A percentile compares a stretch with the other conserved stretches of the same genome.
Evolutionary conservation across 1,139 yeast species (phyloP).

Genomic region (Candida tetrigidarum): DNA sequence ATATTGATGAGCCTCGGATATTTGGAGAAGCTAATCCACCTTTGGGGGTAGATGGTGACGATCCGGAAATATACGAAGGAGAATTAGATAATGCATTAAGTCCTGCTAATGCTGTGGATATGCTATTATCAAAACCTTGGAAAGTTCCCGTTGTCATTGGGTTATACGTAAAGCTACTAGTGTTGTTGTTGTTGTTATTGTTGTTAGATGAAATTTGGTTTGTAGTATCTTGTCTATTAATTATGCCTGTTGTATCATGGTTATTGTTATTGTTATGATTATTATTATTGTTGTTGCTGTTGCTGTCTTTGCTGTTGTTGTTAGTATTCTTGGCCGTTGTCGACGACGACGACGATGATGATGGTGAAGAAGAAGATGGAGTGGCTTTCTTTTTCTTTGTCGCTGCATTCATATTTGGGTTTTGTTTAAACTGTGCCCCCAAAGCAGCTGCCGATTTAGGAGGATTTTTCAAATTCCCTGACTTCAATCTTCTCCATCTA

Average conservation of each 20-base stretch:
- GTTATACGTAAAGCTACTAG: constrained; percentile 30
- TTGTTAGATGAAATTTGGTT: constrained; percentile 5
- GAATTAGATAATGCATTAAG: constrained; percentile 48
- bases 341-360: constrained; percentile 8
- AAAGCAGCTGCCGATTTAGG: constrained; percentile 46
- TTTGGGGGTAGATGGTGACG: constrained; percentile 25
- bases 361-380: constrained; percentile 13
- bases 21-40: neutral
- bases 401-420: constrained; percentile 13
- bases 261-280: constrained; percentile 21
- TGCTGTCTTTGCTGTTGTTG: too few relatives aligned
- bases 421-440: constrained; percentile 19
- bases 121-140: constrained; percentile 48
- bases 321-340: too few relatives aligned
- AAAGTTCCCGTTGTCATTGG: constrained; percentile 44
- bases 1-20: constrained; percentile 7
- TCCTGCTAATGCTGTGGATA: constrained; percentile 51
- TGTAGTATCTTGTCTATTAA: constrained; percentile 3
- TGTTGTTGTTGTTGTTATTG: constrained; percentile 11
- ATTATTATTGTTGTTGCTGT: constrained; percentile 15
- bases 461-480: constrained; percentile 63
- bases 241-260: constrained; percentile 1
- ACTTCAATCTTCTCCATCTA: constrained; percentile 74
- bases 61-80: constrained; percentile 39
- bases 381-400: constrained; percentile 29